Conservation (phyloP, 75 land plant species). For the Larix kaempferi region DNA sequence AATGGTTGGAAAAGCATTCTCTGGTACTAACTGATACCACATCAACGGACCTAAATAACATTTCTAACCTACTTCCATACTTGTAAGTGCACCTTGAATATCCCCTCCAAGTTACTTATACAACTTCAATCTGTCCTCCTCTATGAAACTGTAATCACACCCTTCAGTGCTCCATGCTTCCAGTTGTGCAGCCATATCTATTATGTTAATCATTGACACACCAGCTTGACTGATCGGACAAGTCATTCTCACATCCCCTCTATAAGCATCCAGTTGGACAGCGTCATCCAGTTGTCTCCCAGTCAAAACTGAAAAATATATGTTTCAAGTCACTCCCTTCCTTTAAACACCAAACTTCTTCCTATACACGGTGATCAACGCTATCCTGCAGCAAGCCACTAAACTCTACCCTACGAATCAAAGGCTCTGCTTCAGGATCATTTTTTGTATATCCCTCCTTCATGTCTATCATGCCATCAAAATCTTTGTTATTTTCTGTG, state of each 20-base stretch:
- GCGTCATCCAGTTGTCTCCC: slow-evolving; percentile 86
- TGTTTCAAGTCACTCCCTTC: slow-evolving; percentile 54
- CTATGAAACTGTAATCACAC: slow-evolving; percentile 69
- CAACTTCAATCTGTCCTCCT: slow-evolving; percentile 55
- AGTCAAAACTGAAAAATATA: slow-evolving; percentile 62
- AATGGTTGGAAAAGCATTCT: slow-evolving; percentile 51
- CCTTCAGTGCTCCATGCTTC: slow-evolving; percentile 84
- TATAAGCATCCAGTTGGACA: slow-evolving; percentile 60
- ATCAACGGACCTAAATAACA: slow-evolving; percentile 80
- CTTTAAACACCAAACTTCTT: slow-evolving; percentile 53
- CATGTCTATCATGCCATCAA: no score
- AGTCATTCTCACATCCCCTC: slow-evolving; percentile 83
- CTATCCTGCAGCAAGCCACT: no score
- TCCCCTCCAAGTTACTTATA: slow-evolving; percentile 83
- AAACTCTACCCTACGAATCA: no score
- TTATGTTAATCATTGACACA: slow-evolving; percentile 57
- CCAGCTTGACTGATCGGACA: slow-evolving; percentile 84
- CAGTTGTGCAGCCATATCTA: slow-evolving; percentile 71
- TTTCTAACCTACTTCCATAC: slow-evolving; percentile 72
- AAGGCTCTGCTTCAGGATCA: no score
- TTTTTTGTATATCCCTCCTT: no score
- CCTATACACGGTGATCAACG: no score
- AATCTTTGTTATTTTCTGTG: no score
- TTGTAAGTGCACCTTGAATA: slow-evolving; percentile 52
- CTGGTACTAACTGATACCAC: slow-evolving; percentile 85